Evolutionary conservation across 495 filamentous ascomycete species (phyloP), one percentile per base, ranked within the genome.

Genomic region (Ramalina intermedia): DNA sequence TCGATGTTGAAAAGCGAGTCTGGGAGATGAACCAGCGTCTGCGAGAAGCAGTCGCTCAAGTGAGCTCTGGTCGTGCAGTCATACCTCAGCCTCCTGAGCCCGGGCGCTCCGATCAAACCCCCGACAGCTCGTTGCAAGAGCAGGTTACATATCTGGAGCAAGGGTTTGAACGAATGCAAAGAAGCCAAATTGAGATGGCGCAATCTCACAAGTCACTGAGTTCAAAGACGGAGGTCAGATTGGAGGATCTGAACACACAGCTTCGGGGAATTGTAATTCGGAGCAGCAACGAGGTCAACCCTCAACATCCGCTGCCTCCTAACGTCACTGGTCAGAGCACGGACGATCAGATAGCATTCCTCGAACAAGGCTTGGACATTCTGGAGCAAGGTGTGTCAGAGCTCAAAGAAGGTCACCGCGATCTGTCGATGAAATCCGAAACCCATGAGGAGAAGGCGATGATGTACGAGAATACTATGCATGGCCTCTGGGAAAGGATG

Each of bases 401-500:
- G 55, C 59, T 49, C 50, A 68, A 43, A 39, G 48, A 57, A 20
- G 53, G 52, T 33, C 40, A 46, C 18, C 47, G 47, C 14, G 38
- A 36, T 12, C 44, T 41, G 17, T 27, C 53, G 1, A 52, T 52
- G 14, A 53, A 20, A 12, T 38, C 33, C 9, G 39, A 37, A n/a
- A 42, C 17, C 29, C 44, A 56, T 20, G 61, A 61, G 49, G 60
- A 69, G 24, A 64, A 72, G 54, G 60, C 62, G 13, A 71, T 73
- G 29, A 74, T 80, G 48, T 75, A 71, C 21, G 76, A 85, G 36
- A 67, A 71, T 5, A 67, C 81, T 5, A 66, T 88, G 35, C 72
- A 66, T 49, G 75, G 78, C n/a, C 63, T 89, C 20, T 89, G 84
- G 84, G 77, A 82, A 37, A 82, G 78, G 43, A 73, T 87, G 23